Evolutionary conservation across 257 asterid genomes (phyloP).

Genomic region (Solanum chmielewskii): DNA sequence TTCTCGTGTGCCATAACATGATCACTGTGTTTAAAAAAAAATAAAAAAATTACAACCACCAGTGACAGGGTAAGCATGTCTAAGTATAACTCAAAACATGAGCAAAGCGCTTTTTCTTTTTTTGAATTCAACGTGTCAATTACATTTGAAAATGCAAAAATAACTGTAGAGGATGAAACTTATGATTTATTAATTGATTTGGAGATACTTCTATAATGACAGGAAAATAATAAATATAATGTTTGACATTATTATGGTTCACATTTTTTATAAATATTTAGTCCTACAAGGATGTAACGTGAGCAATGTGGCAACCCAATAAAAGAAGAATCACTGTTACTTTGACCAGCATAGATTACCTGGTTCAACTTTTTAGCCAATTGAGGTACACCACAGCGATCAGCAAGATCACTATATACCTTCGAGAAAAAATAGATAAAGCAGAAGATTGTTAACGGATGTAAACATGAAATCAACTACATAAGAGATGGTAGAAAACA

Average conservation of each 20-base stretch:
- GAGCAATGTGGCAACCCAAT: neutral
- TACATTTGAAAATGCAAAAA: neutral
- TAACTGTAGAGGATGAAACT: neutral
- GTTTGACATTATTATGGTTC: neutral
- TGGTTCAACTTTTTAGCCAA: slow-evolving; percentile 98
- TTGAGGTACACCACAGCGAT: slow-evolving; percentile 91
- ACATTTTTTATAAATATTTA: neutral
- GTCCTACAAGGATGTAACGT: neutral
- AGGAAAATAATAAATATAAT: neutral
- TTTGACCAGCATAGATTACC: slow-evolving; percentile 24
- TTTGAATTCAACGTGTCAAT: neutral
- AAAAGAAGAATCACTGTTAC: slow-evolving; percentile 4
- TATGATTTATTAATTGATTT: neutral
- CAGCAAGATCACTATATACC: slow-evolving; percentile 87
- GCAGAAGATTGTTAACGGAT: neutral
- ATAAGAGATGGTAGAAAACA: slow-evolving; percentile 6
- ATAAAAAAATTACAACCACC: neutral
- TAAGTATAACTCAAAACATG: neutral
- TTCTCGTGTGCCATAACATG: neutral
- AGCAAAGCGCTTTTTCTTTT: neutral
- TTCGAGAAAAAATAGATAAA: slow-evolving; percentile 11
- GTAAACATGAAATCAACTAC: slow-evolving; percentile 4
- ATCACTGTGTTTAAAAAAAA: neutral
- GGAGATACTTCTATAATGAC: neutral
- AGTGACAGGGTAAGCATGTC: neutral